Evolutionary conservation across 169 alveolate genomes (phyloP).

Genomic region (Plasmodium billcollinsi): DNA sequence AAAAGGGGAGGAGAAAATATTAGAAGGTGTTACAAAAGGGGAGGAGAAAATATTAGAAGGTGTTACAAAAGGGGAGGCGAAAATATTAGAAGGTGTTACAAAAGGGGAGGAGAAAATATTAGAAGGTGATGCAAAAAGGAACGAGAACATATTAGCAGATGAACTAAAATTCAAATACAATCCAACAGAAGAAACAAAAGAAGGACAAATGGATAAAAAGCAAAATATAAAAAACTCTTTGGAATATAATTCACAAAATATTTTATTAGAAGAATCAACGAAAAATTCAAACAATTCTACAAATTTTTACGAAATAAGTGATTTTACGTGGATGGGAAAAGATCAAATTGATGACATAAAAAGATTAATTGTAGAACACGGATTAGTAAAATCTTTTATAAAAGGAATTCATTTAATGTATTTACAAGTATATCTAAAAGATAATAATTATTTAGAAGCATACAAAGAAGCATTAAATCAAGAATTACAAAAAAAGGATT

Average conservation of each 20-base stretch:
- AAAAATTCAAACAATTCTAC: too few species aligned
- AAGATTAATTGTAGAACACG: constrained; percentile 38
- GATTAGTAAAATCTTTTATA: constrained; percentile 41
- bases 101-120: not conserved
- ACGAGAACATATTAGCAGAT: not conserved
- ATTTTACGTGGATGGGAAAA: constrained; percentile 60
- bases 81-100: not conserved
- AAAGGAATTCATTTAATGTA: constrained; percentile 57
- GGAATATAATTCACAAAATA: too few species aligned
- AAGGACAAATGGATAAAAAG: not conserved
- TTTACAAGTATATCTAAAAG: constrained; percentile 25
- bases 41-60: not conserved
- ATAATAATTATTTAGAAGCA: constrained; percentile 50
- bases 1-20: too few species aligned
- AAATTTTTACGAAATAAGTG: constrained; percentile 25
- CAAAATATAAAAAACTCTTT: too few species aligned
- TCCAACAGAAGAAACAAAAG: not conserved
- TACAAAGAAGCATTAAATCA: constrained; percentile 30
- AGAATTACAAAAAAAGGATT: constrained; percentile 50
- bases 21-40: too few species aligned
- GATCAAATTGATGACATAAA: constrained; percentile 61
- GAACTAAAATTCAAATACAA: not conserved
- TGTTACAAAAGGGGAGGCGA: not conserved
- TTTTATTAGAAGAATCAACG: too few species aligned
- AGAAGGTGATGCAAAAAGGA: not conserved